These are phyloP conservation scores for Calamus simplicifolius DNA, from an alignment of 176 grass and related monocot species.

Conservation along the genomic window DNA sequence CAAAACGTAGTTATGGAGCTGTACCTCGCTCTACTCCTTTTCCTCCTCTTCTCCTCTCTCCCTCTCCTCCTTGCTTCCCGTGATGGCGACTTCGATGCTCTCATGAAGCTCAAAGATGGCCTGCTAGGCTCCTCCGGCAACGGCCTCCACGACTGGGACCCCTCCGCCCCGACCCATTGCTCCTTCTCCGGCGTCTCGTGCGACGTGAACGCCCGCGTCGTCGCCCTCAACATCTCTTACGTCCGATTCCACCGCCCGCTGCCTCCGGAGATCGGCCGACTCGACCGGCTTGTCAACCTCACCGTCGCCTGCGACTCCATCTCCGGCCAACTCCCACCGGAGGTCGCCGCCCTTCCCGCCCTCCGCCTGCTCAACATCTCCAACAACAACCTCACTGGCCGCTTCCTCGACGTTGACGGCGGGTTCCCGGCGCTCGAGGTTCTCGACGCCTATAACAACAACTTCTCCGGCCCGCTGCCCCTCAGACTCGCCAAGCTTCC, in stretches of 20 bases:
- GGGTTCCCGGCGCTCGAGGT: conserved; percentile 39
- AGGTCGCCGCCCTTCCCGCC: conserved; percentile 13
- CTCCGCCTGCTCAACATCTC: conserved; percentile 76
- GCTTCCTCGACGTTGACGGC: conserved; percentile 11
- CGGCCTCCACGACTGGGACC: conserved; percentile 58
- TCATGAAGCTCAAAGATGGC: conserved; percentile 31
- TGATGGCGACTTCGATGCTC: conserved; percentile 35
- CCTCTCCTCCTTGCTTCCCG: conserved; percentile 14
- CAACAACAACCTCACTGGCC: conserved; percentile 60
- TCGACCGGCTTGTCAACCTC: conserved; percentile 49
- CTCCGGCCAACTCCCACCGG: conserved; percentile 19
- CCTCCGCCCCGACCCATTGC: conserved; percentile 34
- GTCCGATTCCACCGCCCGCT: conserved; percentile 35
- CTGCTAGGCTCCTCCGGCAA: conserved; percentile 13
- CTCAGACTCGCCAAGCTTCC: not conserved
- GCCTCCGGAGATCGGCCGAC: conserved; percentile 29
- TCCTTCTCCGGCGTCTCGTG: conserved; percentile 47
- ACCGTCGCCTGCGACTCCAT: conserved; percentile 47
- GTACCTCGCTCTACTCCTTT: too few species aligned
- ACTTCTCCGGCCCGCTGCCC: conserved; percentile 57
- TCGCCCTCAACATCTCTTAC: conserved; percentile 45
- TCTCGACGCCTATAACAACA: conserved; percentile 83
- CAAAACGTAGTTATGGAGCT: too few species aligned
- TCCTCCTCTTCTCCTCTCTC: too few species aligned
- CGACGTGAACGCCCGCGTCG: conserved; percentile 35